Evolutionary conservation across 257 asterid species (phyloP).

Genomic region (Solanum appendiculatum): DNA sequence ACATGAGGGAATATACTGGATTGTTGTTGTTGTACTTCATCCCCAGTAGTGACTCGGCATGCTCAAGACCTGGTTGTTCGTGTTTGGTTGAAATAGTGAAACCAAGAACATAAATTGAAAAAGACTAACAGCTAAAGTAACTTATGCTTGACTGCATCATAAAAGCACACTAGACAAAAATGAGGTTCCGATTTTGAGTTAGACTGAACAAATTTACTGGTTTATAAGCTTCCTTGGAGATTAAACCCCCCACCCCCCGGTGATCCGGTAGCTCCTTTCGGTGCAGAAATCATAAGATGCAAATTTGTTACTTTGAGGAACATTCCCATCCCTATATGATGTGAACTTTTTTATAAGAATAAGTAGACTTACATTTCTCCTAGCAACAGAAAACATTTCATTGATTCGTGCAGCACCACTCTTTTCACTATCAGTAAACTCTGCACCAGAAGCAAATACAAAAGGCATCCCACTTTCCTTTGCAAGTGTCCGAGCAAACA

Average conservation of each 20-base stretch:
- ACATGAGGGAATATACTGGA: background rate
- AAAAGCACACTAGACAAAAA: background rate
- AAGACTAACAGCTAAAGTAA: background rate
- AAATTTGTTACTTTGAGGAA: background rate
- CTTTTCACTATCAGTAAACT: conserved; percentile 91
- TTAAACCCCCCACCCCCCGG: background rate
- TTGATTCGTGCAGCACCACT: conserved; percentile 91
- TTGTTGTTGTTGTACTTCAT: background rate
- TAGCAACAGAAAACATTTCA: conserved; percentile 74
- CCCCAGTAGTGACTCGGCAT: background rate
- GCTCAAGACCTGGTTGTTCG: background rate
- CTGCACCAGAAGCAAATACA: conserved; percentile 99
- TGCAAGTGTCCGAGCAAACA: conserved; percentile 89
- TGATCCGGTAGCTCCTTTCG: background rate
- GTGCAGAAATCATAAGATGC: background rate
- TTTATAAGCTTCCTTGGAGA: background rate
- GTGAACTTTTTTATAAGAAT: background rate
- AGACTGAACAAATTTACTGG: background rate
- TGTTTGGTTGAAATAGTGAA: background rate
- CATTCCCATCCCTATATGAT: background rate
- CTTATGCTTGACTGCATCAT: background rate
- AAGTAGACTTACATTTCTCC: conserved; percentile 76
- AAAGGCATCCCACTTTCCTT: conserved; percentile 96
- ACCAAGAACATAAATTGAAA: background rate
- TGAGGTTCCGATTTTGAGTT: background rate